phyloP scores from a whole-genome alignment of 306 rosid genomes.

The Fragaria iinumae region DNA sequence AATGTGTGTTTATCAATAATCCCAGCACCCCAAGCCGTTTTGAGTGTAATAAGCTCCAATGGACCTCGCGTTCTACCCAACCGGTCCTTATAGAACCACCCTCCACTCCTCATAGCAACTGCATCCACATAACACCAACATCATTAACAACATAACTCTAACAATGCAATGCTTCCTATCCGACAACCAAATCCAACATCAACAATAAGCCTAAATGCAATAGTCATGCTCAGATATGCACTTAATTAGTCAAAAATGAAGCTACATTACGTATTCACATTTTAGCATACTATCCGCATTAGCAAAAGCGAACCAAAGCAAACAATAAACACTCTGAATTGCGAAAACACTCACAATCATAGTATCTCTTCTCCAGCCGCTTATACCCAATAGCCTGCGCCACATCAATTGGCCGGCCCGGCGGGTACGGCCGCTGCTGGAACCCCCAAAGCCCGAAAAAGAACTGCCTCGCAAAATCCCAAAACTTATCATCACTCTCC shows the following conservation, averaged over 20 bases:
- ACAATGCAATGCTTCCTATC: constrained; percentile 10
- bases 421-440: constrained; percentile 80
- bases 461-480: constrained; percentile 89
- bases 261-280: not conserved
- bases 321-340: not conserved
- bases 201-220: not conserved
- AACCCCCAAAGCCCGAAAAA: constrained; percentile 84
- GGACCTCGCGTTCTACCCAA: constrained; percentile 91
- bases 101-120: constrained; percentile 91
- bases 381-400: constrained; percentile 95
- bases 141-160: not conserved
- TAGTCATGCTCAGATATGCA: not conserved
- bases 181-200: not conserved
- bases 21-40: constrained; percentile 94
- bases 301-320: not conserved
- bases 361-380: constrained; percentile 70
- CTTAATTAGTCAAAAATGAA: not conserved
- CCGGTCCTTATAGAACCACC: constrained; percentile 86
- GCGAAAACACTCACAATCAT: constrained; percentile 77
- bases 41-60: constrained; percentile 61
- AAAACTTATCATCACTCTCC: constrained; percentile 60
- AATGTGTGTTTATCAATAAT: constrained; percentile 90
- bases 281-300: no score
- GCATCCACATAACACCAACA: not conserved
- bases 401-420: constrained; percentile 78